A percentile compares a stretch with the other conserved stretches of the same genome.
Evolutionary conservation across 1,284 basidiomycete genomes (phyloP).

Genomic region (Sporisorium iseilematis-ciliati): DNA sequence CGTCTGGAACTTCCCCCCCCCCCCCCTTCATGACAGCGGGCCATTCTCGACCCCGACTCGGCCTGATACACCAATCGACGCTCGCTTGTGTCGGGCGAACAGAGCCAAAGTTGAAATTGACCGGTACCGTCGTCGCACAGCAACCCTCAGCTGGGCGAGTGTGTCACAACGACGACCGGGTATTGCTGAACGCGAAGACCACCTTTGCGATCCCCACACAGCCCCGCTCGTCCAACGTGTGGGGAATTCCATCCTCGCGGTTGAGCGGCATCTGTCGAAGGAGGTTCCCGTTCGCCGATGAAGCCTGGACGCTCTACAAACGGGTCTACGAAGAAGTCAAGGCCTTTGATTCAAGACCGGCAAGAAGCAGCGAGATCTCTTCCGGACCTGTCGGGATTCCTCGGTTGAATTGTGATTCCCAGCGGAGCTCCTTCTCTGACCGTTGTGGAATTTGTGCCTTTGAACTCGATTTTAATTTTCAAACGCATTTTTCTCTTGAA

Average conservation of each 20-base stretch:
- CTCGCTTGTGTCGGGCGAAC: neutral
- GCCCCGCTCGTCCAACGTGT: neutral
- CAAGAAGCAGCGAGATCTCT: neutral
- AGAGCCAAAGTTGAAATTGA: neutral
- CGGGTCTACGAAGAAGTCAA: neutral
- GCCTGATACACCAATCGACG: neutral
- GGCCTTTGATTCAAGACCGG: neutral
- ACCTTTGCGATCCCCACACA: neutral
- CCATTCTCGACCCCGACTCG: neutral
- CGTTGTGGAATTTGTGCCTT: too few relatives aligned
- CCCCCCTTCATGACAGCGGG: neutral
- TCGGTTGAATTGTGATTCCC: conserved; percentile 21
- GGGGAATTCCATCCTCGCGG: neutral
- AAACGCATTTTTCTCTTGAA: neutral
- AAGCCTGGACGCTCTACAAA: neutral
- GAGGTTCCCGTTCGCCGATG: neutral
- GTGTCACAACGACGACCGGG: neutral
- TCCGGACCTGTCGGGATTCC: conserved; percentile 36
- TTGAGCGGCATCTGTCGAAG: neutral
- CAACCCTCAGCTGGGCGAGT: neutral
- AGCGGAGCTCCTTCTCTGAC: too few relatives aligned
- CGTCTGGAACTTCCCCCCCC: too few relatives aligned
- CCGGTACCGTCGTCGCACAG: neutral
- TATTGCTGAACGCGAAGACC: neutral
- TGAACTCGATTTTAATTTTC: conserved; percentile 2